Evolutionary conservation across 2,329 filamentous ascomycete genomes (phyloP), one percentile per base, ranked within the genome.

Genomic region (Fonsecaea nubica): DNA sequence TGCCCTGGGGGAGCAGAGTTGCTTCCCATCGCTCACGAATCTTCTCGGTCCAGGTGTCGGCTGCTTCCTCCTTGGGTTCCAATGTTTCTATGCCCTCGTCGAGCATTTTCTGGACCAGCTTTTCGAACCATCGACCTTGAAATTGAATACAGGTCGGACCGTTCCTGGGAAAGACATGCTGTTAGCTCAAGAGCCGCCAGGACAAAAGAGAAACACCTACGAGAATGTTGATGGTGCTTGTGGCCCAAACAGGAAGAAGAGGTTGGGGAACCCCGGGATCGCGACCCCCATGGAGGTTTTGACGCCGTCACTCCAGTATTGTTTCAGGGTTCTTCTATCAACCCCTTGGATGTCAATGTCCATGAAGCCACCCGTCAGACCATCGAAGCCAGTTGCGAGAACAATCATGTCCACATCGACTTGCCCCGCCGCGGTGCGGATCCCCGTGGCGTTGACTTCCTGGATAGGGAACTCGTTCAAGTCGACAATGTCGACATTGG

Each of bases 111-210:
- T 78, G 74, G 59, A 88, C 83, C 48, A 75, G 40, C 4, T 74
- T 60, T 88, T 83, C 53, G 58, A 68, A 65, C 85, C 84, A 88
- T 0, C 83, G 77, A 2, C 85, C 85, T 70, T 89, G 86, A 0
- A 85, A 70, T 69, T 87, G 84, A 10, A 84, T 80, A 0, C 78
- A 80, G 0, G 83, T 80, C 0, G 87, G 86, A 0, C 85, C 86
- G 68, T 88, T 89, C 72, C 79, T 75, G 4, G 87, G 35, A 38
- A 76, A 76, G 0, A 84, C 80, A 48, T 33, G 59, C 6, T 0
- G 84, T 87, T 64, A 64, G 62, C 56, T 30, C 25, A 42, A 13
- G 62, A 42, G 48, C 25, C 9, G 15, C 18, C 53, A 42, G 8
- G 18, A 21, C 55, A 52, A 53, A 15, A 48, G 54, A 32, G 18